Percentiles rank a stretch among this genome's conserved stretches.
phyloP scores from a whole-genome alignment of 352 stramenopile species.

The Globisporangium canariense region DNA sequence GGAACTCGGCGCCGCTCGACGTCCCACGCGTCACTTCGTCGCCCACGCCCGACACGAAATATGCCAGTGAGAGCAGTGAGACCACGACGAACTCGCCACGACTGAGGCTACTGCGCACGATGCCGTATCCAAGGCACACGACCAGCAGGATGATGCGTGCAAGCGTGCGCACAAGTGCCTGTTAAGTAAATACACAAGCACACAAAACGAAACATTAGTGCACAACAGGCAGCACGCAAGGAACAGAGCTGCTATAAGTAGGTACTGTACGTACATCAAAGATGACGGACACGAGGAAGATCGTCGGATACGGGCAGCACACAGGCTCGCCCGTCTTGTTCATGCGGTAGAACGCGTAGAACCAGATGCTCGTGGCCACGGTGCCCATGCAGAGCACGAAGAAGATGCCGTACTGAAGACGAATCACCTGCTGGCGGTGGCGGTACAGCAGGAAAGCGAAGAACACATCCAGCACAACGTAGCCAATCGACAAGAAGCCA shows the following conservation, averaged over 20 bases:
- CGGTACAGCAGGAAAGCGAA: constrained; percentile 68
- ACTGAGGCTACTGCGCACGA: constrained; percentile 66
- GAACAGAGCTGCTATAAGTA: neutral
- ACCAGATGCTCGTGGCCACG: constrained; percentile 56
- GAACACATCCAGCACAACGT: constrained; percentile 74
- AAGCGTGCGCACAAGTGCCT: constrained; percentile 81
- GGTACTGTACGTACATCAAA: constrained; percentile 54
- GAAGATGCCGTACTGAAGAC: constrained; percentile 82
- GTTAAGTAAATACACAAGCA: neutral
- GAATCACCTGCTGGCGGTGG: constrained; percentile 70
- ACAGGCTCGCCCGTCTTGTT: constrained; percentile 88
- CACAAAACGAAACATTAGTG: neutral
- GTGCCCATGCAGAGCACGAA: constrained; percentile 78
- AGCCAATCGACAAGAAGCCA: constrained; percentile 63
- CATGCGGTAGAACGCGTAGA: constrained; percentile 85
- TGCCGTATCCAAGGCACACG: constrained; percentile 90
- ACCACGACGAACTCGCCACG: constrained; percentile 51
- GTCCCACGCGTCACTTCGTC: constrained; percentile 79
- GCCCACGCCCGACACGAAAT: constrained; percentile 71
- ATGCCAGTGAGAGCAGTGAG: constrained; percentile 61
- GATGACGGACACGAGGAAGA: constrained; percentile 79
- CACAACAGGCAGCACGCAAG: constrained; percentile 10
- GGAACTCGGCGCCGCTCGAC: constrained; percentile 75
- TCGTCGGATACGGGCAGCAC: constrained; percentile 86
- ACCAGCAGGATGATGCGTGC: constrained; percentile 82